These are phyloP conservation scores for Fraxinus velutina DNA, from an alignment of 305 asterid genomes.

Conservation along the genomic window DNA sequence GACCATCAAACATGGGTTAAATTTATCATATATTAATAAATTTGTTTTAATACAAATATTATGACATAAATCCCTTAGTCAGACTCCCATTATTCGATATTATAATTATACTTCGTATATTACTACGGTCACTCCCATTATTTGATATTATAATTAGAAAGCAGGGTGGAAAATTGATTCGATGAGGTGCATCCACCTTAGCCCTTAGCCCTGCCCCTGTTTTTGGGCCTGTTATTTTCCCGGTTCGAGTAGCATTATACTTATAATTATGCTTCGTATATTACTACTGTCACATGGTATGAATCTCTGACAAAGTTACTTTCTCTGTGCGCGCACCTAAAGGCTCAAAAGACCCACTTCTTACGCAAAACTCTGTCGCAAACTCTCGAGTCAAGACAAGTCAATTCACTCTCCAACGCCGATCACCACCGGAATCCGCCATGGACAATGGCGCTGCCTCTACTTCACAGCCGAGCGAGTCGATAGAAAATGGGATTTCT, in stretches of 20 bases:
- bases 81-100: too few relatives aligned
- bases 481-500: conserved; percentile 17
- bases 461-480: conserved; percentile 11
- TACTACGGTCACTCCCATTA: not conserved
- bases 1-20: not conserved
- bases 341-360: conserved; percentile 1
- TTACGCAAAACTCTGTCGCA: not conserved
- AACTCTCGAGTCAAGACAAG: conserved; percentile 30
- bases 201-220: too few relatives aligned
- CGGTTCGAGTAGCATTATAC: too few relatives aligned
- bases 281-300: not conserved
- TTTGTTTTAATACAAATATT: not conserved
- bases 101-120: not conserved
- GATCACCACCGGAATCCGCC: conserved; percentile 9
- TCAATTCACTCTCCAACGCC: conserved; percentile 29
- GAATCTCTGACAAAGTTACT: not conserved
- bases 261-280: not conserved
- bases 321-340: not conserved
- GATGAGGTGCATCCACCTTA: too few relatives aligned
- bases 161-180: too few relatives aligned
- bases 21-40: not conserved
- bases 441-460: conserved; percentile 39
- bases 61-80: too few relatives aligned
- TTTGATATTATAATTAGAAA: too few relatives aligned
- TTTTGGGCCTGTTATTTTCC: too few relatives aligned